Evolutionary conservation across 257 asterid species (phyloP).

Genomic region (Plantago ovata): DNA sequence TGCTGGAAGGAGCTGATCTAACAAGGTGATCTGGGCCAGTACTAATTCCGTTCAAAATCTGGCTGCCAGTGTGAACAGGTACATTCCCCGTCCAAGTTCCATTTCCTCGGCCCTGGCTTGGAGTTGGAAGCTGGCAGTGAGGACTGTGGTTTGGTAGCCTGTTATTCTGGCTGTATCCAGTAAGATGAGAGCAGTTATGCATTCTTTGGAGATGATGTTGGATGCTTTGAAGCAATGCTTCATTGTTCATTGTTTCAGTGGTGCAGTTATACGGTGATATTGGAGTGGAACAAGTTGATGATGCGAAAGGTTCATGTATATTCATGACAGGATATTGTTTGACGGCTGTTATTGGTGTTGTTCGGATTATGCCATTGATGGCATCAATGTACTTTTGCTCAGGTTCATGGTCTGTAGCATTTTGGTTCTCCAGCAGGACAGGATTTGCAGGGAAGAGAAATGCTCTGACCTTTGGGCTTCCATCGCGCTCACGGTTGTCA

Average conservation of each 20-base stretch:
- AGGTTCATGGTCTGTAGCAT: conserved; percentile 26
- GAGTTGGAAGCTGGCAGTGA: conserved; percentile 16
- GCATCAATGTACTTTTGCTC: conserved; percentile 80
- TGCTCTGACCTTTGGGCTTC: conserved; percentile 52
- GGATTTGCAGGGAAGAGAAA: conserved; percentile 67
- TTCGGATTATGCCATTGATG: conserved; percentile 52
- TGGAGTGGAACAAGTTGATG: conserved; percentile 60
- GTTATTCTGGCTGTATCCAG: conserved; percentile 23
- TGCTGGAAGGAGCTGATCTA: conserved; percentile 33
- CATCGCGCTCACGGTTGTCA: conserved; percentile 38
- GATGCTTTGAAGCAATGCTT: conserved; percentile 11
- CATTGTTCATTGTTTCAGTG: conserved; percentile 29
- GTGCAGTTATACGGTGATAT: conserved; percentile 52
- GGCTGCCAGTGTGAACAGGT: conserved; percentile 35
- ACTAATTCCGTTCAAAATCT: conserved; percentile 33
- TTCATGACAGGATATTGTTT: conserved; percentile 29
- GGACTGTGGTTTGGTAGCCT: conserved; percentile 38
- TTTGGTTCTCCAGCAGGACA: conserved; percentile 28
- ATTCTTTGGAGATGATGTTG: conserved; percentile 50
- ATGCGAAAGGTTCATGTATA: conserved; percentile 26
- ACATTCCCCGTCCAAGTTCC: conserved; percentile 29
- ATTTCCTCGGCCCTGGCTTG: conserved; percentile 39
- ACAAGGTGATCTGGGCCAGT: conserved; percentile 18
- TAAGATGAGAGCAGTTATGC: conserved; percentile 36
- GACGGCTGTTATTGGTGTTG: conserved; percentile 1